Evolutionary conservation across 352 stramenopile genomes (phyloP).

Genomic region (Phytophthora cajani): DNA sequence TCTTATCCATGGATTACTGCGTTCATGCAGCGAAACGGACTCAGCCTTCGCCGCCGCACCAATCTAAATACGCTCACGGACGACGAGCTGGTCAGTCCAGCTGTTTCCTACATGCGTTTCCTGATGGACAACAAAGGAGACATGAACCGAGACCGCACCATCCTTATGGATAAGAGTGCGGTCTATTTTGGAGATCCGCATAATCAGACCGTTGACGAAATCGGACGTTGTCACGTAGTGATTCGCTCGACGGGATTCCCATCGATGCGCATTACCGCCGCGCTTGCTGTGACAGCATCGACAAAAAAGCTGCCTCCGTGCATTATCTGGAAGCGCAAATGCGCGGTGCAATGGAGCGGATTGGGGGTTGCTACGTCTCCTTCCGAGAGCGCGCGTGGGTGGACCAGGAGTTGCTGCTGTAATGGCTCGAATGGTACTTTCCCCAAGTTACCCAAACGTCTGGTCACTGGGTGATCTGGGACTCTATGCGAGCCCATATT

Average conservation of each 20-base stretch:
- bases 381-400: background rate
- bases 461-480: background rate
- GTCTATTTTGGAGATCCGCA: conserved; percentile 36
- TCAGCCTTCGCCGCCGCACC: conserved; percentile 16
- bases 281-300: no score
- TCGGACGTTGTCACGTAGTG: conserved; percentile 22
- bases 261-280: conserved; percentile 14
- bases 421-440: conserved; percentile 1
- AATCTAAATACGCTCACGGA: conserved; percentile 34
- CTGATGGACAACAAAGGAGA: background rate
- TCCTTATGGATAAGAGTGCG: conserved; percentile 36
- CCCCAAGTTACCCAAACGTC: background rate
- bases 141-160: conserved; percentile 18
- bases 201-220: conserved; percentile 21
- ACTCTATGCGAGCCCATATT: background rate
- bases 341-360: background rate
- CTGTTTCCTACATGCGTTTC: conserved; percentile 14
- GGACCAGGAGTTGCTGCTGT: background rate
- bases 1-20: conserved; percentile 29
- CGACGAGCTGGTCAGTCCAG: conserved; percentile 18
- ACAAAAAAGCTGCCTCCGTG: no score
- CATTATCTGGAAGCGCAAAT: background rate
- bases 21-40: conserved; percentile 31
- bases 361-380: background rate
- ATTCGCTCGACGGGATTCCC: conserved; percentile 31